Conservation (phyloP, 208 protist genomes). For the Leishmania braziliensis region DNA sequence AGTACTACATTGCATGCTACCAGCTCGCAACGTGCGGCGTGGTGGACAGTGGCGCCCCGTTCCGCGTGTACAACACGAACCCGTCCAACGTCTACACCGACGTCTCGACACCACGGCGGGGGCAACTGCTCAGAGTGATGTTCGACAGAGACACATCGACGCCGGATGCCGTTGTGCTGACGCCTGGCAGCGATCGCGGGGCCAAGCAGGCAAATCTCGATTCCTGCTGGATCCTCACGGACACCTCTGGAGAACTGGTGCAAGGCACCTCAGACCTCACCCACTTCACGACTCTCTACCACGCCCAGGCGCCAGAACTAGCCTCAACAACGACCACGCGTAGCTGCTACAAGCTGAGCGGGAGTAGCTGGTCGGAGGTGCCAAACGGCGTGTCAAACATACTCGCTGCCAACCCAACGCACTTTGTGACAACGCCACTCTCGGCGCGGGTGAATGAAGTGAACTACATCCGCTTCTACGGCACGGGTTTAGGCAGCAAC, state of each 20-base stretch:
- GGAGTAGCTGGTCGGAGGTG: constrained; percentile 74
- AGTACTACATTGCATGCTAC: constrained; percentile 77
- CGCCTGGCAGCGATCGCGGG: constrained; percentile 65
- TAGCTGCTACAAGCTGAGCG: constrained; percentile 66
- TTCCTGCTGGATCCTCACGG: constrained; percentile 73
- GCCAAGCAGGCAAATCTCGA: constrained; percentile 46
- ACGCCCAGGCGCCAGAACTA: constrained; percentile 46
- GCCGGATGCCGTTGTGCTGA: constrained; percentile 38
- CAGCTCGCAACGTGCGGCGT: constrained; percentile 60
- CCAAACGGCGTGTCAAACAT: constrained; percentile 50
- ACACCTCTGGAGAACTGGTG: constrained; percentile 45
- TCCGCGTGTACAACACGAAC: constrained; percentile 64
- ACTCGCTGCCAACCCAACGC: constrained; percentile 73
- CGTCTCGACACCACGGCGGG: constrained; percentile 52
- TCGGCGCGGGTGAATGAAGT: constrained; percentile 47
- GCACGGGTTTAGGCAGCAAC: constrained; percentile 44
- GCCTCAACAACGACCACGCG: constrained; percentile 38
- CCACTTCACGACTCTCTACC: constrained; percentile 57
- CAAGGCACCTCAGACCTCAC: constrained; percentile 56
- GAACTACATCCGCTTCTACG: constrained; percentile 66
- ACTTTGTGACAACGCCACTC: constrained; percentile 58
- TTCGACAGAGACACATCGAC: constrained; percentile 59
- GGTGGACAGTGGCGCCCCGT: constrained; percentile 56
- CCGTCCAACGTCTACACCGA: constrained; percentile 42
- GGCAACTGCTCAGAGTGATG: constrained; percentile 71